Conservation (phyloP, 1,284 basidiomycete genomes). For the Boletellus deceptivus region DNA sequence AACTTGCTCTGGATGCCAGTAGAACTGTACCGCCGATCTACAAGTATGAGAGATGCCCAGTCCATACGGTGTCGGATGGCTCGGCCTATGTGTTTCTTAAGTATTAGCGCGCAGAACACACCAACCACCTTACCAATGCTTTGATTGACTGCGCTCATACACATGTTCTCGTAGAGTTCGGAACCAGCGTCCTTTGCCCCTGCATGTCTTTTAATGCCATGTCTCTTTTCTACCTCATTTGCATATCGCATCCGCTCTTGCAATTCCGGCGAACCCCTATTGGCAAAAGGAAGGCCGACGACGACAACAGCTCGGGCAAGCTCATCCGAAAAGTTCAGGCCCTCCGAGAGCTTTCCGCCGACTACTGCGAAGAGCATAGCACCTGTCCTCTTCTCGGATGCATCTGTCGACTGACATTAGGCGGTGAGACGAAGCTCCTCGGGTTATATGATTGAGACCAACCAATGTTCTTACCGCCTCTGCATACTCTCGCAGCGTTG, state of each 20-base stretch:
- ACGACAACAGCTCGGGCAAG: conserved; percentile 88
- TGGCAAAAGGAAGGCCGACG: conserved; percentile 92
- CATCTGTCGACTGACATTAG: conserved; percentile 16
- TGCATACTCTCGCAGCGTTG: conserved; percentile 75
- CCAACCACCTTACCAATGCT: conserved; percentile 72
- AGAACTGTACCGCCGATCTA: conserved; percentile 78
- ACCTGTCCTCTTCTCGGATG: conserved; percentile 48
- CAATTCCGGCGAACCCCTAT: conserved; percentile 86
- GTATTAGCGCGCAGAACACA: neutral
- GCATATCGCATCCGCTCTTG: conserved; percentile 91
- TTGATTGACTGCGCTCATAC: conserved; percentile 97
- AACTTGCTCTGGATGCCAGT: conserved; percentile 71
- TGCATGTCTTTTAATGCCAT: conserved; percentile 30
- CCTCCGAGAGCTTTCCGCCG: conserved; percentile 95
- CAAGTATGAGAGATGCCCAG: conserved; percentile 83
- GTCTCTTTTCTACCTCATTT: conserved; percentile 51
- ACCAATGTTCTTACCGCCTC: conserved; percentile 48
- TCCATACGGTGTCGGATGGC: conserved; percentile 87
- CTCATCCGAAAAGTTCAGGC: conserved; percentile 92
- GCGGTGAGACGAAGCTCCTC: neutral
- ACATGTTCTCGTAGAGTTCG: conserved; percentile 90
- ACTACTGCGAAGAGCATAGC: conserved; percentile 90
- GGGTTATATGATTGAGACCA: conserved; percentile 16
- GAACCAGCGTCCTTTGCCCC: conserved; percentile 71
- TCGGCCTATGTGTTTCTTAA: conserved; percentile 53